Evolutionary conservation across 2,329 filamentous ascomycete species (phyloP), one percentile per base, ranked within the genome.

Genomic region (Xylariaceae sp.): DNA sequence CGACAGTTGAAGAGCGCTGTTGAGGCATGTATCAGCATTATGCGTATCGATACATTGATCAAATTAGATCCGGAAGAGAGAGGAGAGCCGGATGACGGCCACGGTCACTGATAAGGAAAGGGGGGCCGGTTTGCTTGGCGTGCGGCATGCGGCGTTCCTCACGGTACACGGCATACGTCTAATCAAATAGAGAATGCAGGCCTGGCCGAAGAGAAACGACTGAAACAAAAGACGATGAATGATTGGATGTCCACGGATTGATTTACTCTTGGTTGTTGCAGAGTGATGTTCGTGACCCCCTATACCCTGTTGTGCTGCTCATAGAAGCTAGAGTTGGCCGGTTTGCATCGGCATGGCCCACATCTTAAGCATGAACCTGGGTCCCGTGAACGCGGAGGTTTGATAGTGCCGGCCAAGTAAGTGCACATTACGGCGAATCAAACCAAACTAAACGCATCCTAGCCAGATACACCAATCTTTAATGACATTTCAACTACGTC

Each of bases 1-100:
- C 90, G 94, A 77, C 95, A 98, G 82, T 82, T 99, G 72, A 99
- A 99, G 88, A 96, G 90, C 77, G 95, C 95, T 24, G 95, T 99
- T 46, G 95, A 99, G 80, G 95, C 95, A 53, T 98, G 95, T 77
- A 96, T 99, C 76, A 91, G 92, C 72, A 98, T 99, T 75, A 98
- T 99, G 95, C 87, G 95, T 71, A 99, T 99, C 74, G 95, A 99
- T 80, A 98, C 95, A 65, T 83, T 99, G 77, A 98, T 99, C 79
- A 96, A 96, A 82, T 80, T 99, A 76, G 95, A 99, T 82, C 93
- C 93, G 16, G 92, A 97, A 81, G 85, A 88, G 80, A 83, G 84
- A 72, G 81, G 79, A 36, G 84, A 87, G 71, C 86, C 86, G 66
- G 90, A 96, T 78, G 91, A 95, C 70, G 92, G 91, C 55, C 91